Conservation (phyloP, 2,329 filamentous ascomycete species). For the Colletotrichum nymphaeae region DNA sequence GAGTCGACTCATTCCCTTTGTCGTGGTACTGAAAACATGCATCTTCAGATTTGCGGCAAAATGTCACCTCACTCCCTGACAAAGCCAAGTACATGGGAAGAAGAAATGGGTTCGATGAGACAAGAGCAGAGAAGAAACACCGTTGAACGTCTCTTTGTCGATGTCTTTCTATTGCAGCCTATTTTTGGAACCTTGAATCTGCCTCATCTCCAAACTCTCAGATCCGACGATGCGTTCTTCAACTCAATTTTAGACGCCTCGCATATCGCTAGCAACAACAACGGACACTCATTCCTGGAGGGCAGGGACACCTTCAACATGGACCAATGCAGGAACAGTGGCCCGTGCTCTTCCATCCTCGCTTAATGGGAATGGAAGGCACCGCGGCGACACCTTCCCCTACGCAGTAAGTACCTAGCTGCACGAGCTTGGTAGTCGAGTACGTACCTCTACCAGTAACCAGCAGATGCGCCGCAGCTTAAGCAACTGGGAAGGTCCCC, state of each 20-base stretch:
- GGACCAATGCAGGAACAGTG: conserved; percentile 15
- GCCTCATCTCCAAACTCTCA: not conserved
- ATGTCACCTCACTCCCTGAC: not conserved
- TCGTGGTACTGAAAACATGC: not conserved
- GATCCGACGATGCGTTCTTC: not conserved
- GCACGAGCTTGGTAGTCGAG: not conserved
- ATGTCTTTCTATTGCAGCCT: not conserved
- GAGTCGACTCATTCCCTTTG: not conserved
- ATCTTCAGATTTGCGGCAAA: not conserved
- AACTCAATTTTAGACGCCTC: not conserved
- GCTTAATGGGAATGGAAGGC: not conserved
- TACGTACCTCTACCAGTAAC: conserved; percentile 8
- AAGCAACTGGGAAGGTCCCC: not conserved
- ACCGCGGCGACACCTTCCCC: too few relatives aligned
- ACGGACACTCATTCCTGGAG: not conserved
- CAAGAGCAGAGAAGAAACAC: not conserved
- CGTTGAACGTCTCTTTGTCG: not conserved
- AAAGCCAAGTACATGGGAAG: not conserved
- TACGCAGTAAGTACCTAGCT: conserved; percentile 1
- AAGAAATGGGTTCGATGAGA: not conserved
- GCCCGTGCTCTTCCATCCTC: conserved; percentile 22
- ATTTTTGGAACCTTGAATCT: not conserved
- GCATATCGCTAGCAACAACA: not conserved
- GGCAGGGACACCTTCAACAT: not conserved
- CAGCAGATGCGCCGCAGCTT: not conserved